A percentile compares a stretch with the other conserved stretches of the same genome.
Conservation (phyloP, 2,329 filamentous ascomycete species). For the Gaeumannomyces sp. region DNA sequence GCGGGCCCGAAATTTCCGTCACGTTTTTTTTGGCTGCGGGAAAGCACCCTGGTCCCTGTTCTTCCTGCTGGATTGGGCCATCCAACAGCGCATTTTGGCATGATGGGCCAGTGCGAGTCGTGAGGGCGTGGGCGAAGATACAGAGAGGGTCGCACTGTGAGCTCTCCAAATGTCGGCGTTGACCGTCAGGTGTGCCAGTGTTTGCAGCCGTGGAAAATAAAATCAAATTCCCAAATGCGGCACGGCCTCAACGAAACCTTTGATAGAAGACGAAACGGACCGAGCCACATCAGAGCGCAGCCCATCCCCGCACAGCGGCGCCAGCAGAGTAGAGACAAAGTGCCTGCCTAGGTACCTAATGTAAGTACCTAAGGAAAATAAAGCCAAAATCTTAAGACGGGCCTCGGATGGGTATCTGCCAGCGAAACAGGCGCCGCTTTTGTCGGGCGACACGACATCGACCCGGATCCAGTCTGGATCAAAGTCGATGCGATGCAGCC, state of each 20-base stretch:
- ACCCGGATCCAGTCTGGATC: background rate
- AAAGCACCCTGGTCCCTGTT: background rate
- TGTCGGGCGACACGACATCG: background rate
- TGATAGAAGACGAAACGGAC: background rate
- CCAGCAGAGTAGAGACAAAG: too few species aligned
- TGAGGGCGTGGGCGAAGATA: too few species aligned
- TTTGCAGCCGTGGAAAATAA: background rate
- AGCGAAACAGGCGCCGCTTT: background rate
- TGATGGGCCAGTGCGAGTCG: background rate
- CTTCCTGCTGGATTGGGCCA: background rate
- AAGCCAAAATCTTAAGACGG: background rate
- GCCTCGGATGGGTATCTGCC: background rate
- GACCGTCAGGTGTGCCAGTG: background rate
- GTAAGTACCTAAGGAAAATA: background rate
- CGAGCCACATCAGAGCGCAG: background rate
- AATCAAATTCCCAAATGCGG: background rate
- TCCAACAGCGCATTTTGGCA: background rate
- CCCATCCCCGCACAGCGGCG: background rate
- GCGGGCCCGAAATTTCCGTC: constrained; percentile 1
- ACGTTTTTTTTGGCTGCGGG: background rate
- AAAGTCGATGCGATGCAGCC: too few species aligned
- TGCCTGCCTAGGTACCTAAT: too few species aligned
- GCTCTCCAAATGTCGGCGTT: background rate
- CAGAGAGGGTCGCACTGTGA: background rate
- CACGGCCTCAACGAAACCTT: background rate